A percentile compares a stretch with the other conserved stretches of the same genome.
These are phyloP conservation scores for Aspergillus jensenii DNA, from an alignment of 2,329 filamentous ascomycete species.

Conservation along the genomic window DNA sequence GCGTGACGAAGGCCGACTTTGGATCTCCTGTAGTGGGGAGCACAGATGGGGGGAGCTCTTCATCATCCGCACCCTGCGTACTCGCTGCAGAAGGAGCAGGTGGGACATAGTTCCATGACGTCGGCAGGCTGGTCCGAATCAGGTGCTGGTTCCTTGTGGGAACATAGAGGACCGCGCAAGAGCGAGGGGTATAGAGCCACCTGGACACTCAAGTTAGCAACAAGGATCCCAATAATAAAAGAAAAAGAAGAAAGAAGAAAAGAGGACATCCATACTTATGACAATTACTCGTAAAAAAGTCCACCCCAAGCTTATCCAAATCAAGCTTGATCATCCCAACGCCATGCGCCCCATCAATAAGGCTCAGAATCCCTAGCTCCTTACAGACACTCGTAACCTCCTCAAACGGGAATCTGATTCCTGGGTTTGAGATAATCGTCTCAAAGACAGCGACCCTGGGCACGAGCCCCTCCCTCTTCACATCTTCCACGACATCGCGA, in stretches of 20 bases:
- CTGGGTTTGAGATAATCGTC: conserved; percentile 74
- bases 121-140: conserved; percentile 73
- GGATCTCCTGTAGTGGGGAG: conserved; percentile 34
- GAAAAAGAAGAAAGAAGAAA: neutral
- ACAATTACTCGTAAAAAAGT: conserved; percentile 85
- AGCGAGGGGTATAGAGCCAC: conserved; percentile 81
- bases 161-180: conserved; percentile 78
- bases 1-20: conserved; percentile 63
- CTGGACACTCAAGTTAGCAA: conserved; percentile 28
- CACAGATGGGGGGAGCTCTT: conserved; percentile 40
- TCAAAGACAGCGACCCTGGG: conserved; percentile 75
- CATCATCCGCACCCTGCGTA: conserved; percentile 7
- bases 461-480: conserved; percentile 59
- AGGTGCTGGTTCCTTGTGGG: conserved; percentile 72
- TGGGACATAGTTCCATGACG: conserved; percentile 73
- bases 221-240: neutral
- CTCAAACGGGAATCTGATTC: conserved; percentile 77
- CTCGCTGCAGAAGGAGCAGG: neutral
- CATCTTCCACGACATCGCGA: conserved; percentile 54
- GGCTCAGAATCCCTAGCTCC: conserved; percentile 66
- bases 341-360: conserved; percentile 83
- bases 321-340: conserved; percentile 76
- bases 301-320: conserved; percentile 65
- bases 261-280: conserved; percentile 60
- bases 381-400: conserved; percentile 63